These are phyloP conservation scores for Teunomyces stri DNA, from an alignment of 805 yeast species.

Conservation along the genomic window DNA sequence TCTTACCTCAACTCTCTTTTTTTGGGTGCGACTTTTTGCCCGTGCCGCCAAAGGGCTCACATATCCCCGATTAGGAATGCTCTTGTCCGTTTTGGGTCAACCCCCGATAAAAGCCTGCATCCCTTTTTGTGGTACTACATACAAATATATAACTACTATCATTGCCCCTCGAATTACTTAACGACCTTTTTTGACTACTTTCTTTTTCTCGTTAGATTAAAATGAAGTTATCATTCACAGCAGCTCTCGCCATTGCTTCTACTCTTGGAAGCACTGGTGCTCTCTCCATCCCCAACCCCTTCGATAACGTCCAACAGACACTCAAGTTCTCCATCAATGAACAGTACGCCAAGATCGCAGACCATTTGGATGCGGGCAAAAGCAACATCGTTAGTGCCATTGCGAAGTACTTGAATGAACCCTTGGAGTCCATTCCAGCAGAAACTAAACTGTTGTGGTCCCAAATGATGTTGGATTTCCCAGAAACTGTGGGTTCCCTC, in stretches of 20 bases:
- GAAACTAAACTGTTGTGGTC: constrained; percentile 57
- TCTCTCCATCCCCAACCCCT: constrained; percentile 20
- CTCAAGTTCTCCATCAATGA: constrained; percentile 4
- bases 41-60: background rate
- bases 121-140: background rate
- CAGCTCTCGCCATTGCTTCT: constrained; percentile 17
- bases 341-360: constrained; percentile 7
- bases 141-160: background rate
- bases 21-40: too few species aligned
- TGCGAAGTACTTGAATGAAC: constrained; percentile 50
- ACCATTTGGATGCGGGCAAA: constrained; percentile 11
- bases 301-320: constrained; percentile 16
- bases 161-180: background rate
- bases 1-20: background rate
- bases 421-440: constrained; percentile 46
- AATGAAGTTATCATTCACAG: constrained; percentile 20
- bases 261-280: constrained; percentile 18
- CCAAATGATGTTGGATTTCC: constrained; percentile 61
- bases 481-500: constrained; percentile 51
- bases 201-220: background rate
- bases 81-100: background rate
- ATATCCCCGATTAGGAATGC: background rate
- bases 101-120: background rate
- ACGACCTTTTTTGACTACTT: background rate
- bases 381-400: constrained; percentile 44